These are phyloP conservation scores for Venturia effusa DNA, from an alignment of 2,329 filamentous ascomycete species.

Conservation along the genomic window DNA sequence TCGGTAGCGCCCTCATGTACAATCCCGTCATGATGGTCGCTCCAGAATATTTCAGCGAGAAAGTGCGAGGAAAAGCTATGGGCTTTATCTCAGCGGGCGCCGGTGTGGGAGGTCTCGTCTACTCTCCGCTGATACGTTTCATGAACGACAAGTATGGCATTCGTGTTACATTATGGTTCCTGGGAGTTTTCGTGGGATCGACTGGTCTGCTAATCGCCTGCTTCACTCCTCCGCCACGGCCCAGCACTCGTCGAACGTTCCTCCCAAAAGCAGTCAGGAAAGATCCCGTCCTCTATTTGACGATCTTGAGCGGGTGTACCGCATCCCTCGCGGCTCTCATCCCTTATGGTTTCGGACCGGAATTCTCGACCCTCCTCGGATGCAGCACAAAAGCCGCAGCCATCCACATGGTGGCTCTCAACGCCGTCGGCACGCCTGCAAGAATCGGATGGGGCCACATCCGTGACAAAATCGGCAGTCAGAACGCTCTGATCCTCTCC, in stretches of 20 bases:
- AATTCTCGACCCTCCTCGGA: background rate
- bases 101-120: slow-evolving; percentile 28
- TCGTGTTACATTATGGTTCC: slow-evolving; percentile 17
- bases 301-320: background rate
- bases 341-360: background rate
- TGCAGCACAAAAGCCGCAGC: background rate
- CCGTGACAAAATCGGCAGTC: background rate
- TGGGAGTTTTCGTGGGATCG: background rate
- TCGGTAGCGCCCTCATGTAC: slow-evolving; percentile 29
- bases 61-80: slow-evolving; percentile 26
- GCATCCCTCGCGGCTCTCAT: background rate
- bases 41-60: slow-evolving; percentile 28
- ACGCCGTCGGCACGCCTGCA: background rate
- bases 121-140: slow-evolving; percentile 22
- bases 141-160: slow-evolving; percentile 25
- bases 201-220: background rate
- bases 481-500: background rate
- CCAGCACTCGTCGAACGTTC: background rate
- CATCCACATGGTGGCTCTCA: background rate
- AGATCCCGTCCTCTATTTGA: background rate
- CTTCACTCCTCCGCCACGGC: background rate
- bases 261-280: background rate
- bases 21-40: slow-evolving; percentile 29
- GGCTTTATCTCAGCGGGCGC: slow-evolving; percentile 28
- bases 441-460: background rate